Conservation (phyloP, 2,329 filamentous ascomycete species). For the Fusarium nelsonii region DNA sequence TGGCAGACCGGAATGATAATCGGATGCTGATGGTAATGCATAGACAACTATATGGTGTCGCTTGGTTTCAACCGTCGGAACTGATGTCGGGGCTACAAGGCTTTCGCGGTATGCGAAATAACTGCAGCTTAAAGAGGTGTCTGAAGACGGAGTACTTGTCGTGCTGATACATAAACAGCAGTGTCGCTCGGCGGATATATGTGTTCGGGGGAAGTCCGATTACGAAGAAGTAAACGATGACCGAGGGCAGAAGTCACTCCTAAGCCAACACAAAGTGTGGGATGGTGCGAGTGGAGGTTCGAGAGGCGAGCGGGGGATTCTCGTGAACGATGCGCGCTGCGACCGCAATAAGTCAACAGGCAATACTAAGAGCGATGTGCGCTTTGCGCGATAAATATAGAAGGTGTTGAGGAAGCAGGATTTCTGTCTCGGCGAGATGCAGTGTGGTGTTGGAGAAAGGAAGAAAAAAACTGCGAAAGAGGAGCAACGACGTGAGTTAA, state of each 20-base stretch:
- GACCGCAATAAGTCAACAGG: slow-evolving; percentile 48
- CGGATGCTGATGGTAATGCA: slow-evolving; percentile 66
- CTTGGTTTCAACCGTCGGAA: slow-evolving; percentile 85
- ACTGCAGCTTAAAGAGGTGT: slow-evolving; percentile 96
- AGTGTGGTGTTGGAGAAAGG: slow-evolving; percentile 42
- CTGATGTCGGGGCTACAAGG: slow-evolving; percentile 89
- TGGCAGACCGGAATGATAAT: slow-evolving; percentile 63
- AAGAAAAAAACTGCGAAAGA: slow-evolving; percentile 37
- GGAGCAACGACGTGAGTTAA: slow-evolving; percentile 42
- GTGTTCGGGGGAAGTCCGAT: slow-evolving; percentile 46
- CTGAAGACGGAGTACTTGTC: slow-evolving; percentile 89
- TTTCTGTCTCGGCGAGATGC: slow-evolving; percentile 46
- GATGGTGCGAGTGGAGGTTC: slow-evolving; percentile 17
- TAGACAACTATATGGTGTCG: slow-evolving; percentile 64
- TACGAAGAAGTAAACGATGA: slow-evolving; percentile 33
- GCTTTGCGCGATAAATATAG: slow-evolving; percentile 36
- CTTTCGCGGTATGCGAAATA: slow-evolving; percentile 96
- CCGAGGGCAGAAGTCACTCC: slow-evolving; percentile 27
- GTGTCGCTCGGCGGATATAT: slow-evolving; percentile 53
- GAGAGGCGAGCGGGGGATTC: slow-evolving; percentile 26
- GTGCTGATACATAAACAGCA: slow-evolving; percentile 99
- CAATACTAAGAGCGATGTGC: slow-evolving; percentile 35
- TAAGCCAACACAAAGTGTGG: slow-evolving; percentile 29
- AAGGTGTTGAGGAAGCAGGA: slow-evolving; percentile 32
- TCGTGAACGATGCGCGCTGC: slow-evolving; percentile 44